A percentile compares a stretch with the other conserved stretches of the same genome.
phyloP scores from a whole-genome alignment of 2,329 filamentous ascomycete species.

The Leptographium wingfieldii region DNA sequence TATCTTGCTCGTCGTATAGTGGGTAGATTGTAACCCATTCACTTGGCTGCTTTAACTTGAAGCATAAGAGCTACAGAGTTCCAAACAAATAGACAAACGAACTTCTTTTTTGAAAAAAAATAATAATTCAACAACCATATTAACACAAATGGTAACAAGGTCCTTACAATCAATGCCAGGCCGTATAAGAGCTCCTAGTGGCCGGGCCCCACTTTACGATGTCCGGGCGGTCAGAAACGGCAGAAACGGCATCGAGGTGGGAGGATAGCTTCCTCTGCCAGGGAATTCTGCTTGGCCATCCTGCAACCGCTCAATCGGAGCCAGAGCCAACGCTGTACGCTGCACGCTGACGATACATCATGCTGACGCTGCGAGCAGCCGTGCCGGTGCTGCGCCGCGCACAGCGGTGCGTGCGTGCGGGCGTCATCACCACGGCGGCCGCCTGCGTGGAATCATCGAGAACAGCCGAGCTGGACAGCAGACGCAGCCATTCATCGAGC shows the following conservation, averaged over 20 bases:
- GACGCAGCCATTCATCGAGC: neutral
- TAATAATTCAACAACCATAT: too few relatives aligned
- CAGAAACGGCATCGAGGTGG: neutral
- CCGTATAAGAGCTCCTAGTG: neutral
- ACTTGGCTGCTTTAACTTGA: too few relatives aligned
- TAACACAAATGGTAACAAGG: too few relatives aligned
- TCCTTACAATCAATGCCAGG: too few relatives aligned
- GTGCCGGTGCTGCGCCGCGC: slow-evolving; percentile 5
- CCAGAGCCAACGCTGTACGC: neutral
- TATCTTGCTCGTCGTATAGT: too few relatives aligned
- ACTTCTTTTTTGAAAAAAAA: too few relatives aligned
- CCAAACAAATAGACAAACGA: too few relatives aligned
- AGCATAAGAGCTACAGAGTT: too few relatives aligned
- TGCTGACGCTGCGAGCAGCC: slow-evolving; percentile 2
- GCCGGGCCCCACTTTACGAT: neutral
- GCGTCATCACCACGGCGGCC: neutral
- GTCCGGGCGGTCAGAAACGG: neutral
- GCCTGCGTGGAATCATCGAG: neutral
- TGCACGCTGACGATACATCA: neutral
- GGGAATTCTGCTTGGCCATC: neutral
- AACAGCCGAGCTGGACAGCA: neutral
- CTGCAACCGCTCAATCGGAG: neutral
- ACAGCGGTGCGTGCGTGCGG: neutral
- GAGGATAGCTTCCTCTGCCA: neutral
- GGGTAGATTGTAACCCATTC: too few relatives aligned